Base-by-base conservation (phyloP, 2,329 filamentous ascomycete species). In the Monosporascus sp. region DNA sequence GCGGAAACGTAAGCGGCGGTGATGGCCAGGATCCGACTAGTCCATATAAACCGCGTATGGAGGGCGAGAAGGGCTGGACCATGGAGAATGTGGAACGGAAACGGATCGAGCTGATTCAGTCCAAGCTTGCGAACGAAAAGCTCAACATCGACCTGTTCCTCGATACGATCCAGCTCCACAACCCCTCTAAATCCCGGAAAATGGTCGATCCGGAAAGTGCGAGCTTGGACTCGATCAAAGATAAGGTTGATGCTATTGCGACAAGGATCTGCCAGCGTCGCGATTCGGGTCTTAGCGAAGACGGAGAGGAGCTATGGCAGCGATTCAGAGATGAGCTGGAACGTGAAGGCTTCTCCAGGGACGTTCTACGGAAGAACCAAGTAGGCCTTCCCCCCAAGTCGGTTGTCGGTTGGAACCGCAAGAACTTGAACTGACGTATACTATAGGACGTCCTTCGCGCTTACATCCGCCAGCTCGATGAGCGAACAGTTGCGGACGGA, bases 381-480 rank as follows among this genome's bases (percentile, higher is more conserved):
- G 83, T 84, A 68, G 48, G 72, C 62, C 48, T 48, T 38, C n/a
- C 47, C 22, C 24, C 42, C 46, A 49, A 48, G 27, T 55, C 47
- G 45, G 47, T 54, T 18, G 31, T 27, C 14, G 4, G 22, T 22
- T 42, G 22, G 22, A 7, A n/a, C 3, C 7, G 7, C 22, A 31
- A 9, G 5, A 17, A n/a, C 14, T 15, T 25, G n/a, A 25, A n/a
- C 9, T 24, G 17, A 56, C 52, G 49, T 48, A 45, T 49, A 42
- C 27, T 50, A 52, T 53, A 85, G 82, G 79, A 83, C 58, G 72
- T 83, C 9, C 67, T 84, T 24, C 74, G 80, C 55, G 80, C 82
- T 20, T 84, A 85, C 60, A 83, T 85, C 42, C 78, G 79, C 37
- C 78, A 82, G 60, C 74, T 85, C 55, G 78, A 83, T 56, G 74